Evolutionary conservation across 257 asterid genomes (phyloP).

Genomic region (Gentiana straminea): DNA sequence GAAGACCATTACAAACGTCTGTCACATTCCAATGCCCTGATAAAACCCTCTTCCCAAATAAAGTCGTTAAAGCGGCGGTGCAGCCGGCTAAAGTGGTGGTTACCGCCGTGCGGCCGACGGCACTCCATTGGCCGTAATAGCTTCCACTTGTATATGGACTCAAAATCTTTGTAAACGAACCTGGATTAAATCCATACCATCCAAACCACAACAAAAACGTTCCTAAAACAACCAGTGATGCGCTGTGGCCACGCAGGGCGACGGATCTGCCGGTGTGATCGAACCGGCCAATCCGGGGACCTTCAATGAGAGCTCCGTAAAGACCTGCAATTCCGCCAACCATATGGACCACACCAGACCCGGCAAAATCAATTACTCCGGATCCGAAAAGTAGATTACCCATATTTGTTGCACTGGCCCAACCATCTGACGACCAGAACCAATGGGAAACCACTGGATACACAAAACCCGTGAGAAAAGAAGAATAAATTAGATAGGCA

Average conservation of each 20-base stretch:
- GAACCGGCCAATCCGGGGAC: slow-evolving; percentile 47
- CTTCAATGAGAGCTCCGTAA: slow-evolving; percentile 44
- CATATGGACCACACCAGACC: slow-evolving; percentile 47
- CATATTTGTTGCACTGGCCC: slow-evolving; percentile 29
- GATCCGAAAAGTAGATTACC: slow-evolving; percentile 28
- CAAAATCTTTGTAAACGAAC: slow-evolving; percentile 38
- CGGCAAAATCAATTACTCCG: slow-evolving; percentile 51
- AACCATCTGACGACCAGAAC: slow-evolving; percentile 50
- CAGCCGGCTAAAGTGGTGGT: slow-evolving; percentile 47
- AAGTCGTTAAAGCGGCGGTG: slow-evolving; percentile 36
- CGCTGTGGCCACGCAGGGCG: slow-evolving; percentile 40
- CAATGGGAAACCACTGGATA: slow-evolving; percentile 55
- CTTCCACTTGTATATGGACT: slow-evolving; percentile 26
- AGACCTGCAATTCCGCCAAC: slow-evolving; percentile 54
- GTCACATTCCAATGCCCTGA: slow-evolving; percentile 56
- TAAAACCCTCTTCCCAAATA: slow-evolving; percentile 34
- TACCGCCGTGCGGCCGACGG: slow-evolving; percentile 38
- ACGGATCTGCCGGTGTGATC: slow-evolving; percentile 38
- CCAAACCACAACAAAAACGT: slow-evolving; percentile 45
- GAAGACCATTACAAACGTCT: slow-evolving; percentile 53
- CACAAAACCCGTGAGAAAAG: slow-evolving; percentile 49
- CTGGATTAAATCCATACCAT: slow-evolving; percentile 58
- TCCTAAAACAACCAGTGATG: slow-evolving; percentile 45
- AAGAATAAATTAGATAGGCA: slow-evolving; percentile 47
- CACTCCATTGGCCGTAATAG: slow-evolving; percentile 39